Evolutionary conservation across 2,329 filamentous ascomycete species (phyloP), one percentile per base, ranked within the genome.

Genomic region (Mariannaea sp.): DNA sequence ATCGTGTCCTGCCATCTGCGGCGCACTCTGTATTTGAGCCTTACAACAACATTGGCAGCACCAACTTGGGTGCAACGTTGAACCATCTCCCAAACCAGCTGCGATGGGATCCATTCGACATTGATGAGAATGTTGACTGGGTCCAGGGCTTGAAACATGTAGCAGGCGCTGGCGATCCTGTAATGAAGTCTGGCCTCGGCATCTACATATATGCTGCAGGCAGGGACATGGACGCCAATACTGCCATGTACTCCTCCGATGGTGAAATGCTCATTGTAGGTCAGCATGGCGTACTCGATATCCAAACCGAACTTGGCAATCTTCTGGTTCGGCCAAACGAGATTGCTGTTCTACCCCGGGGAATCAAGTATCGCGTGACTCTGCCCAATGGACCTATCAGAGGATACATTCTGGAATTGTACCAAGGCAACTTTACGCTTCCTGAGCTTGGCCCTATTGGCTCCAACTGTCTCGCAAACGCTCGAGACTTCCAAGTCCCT

Each of bases 211-310:
- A 89, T 66, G 86, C 88, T 1, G 89, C 88, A 0, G 89, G 88
- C 8, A 84, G 82, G 65, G 84, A 86, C 66, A 96, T 96, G 92
- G 77, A 79, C 38, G 73, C 77, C 8, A 80, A 82, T 17, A 79
- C 87, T 44, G 90, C 90, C 0, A 92, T 92, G 72, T 95, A 92
- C 76, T 92, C 88, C 4, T 87, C 90, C 0, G 89, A 93, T 65
- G 89, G 89, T 7, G 89, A 93, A 69, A 82, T 90, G 65, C 73
- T 92, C 30, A 85, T 93, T 56, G 87, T 93, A 3, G 80, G 87
- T 3, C 89, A 93, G 66, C 82, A 89, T 53, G 89, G 89, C 1
- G 79, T 80, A 5, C 73, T 93, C 33, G 87, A 92, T 63, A 87
- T 93, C 51, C 82, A 86, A 64, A 93, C 89, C 1, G 89, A 93